Evolutionary conservation across 108 stramenopile species (phyloP).

Genomic region (Cyclotella choctawhatcheeana): DNA sequence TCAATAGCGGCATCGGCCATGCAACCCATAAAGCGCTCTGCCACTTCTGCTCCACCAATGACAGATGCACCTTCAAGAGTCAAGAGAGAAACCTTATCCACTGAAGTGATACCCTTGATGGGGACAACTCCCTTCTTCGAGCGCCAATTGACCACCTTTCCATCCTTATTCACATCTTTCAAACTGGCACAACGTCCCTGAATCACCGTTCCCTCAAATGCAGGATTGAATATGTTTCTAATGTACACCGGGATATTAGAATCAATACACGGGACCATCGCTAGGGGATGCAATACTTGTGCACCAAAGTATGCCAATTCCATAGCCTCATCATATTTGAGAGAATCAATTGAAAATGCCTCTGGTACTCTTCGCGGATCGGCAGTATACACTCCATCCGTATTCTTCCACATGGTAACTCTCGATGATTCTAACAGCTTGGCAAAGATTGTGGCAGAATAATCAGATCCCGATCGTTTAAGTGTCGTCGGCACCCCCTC

Average conservation of each 20-base stretch:
- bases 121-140: conserved; percentile 65
- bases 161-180: conserved; percentile 45
- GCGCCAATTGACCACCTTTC: conserved; percentile 64
- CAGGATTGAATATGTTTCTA: conserved; percentile 88
- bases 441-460: conserved; percentile 87
- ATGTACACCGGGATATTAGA: conserved; percentile 83
- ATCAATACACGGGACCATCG: conserved; percentile 81
- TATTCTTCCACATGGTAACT: conserved; percentile 92
- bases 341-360: conserved; percentile 70
- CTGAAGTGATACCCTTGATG: conserved; percentile 82
- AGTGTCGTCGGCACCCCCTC: conserved; percentile 89
- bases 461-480: conserved; percentile 88
- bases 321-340: conserved; percentile 92
- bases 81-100: conserved; percentile 80
- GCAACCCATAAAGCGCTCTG: conserved; percentile 80
- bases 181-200: conserved; percentile 64
- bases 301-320: conserved; percentile 94
- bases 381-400: conserved; percentile 88
- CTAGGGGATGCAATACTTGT: conserved; percentile 87
- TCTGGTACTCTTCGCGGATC: conserved; percentile 91
- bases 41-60: conserved; percentile 86
- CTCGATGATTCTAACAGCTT: conserved; percentile 65
- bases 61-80: conserved; percentile 86
- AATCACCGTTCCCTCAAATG: conserved; percentile 78
- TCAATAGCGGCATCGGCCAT: conserved; percentile 75